Percentiles rank a stretch among this genome's conserved stretches.
These are phyloP conservation scores for Chaetomidium leptoderma DNA, from an alignment of 495 filamentous ascomycete species.

Conservation along the genomic window DNA sequence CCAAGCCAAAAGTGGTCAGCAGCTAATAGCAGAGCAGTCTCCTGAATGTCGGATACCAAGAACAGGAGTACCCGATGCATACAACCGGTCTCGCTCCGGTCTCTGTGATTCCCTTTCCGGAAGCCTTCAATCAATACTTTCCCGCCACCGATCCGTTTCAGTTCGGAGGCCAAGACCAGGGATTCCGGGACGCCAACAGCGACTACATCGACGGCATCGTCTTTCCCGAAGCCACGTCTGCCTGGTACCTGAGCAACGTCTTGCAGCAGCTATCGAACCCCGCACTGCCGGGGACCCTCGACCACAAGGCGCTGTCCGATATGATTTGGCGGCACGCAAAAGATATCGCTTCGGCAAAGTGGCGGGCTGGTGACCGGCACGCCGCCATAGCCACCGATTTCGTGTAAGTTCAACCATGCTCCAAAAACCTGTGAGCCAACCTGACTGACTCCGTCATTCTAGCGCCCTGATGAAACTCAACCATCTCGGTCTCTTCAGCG, in stretches of 20 bases:
- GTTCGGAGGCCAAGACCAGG: conserved; percentile 14
- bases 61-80: conserved; percentile 29
- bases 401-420: conserved; percentile 23
- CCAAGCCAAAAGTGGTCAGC: neutral
- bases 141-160: neutral
- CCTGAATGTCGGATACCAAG: conserved; percentile 27
- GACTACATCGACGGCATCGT: conserved; percentile 24
- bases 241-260: conserved; percentile 25
- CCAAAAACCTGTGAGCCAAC: neutral
- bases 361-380: conserved; percentile 20
- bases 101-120: conserved; percentile 26
- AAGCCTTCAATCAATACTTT: conserved; percentile 24
- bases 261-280: conserved; percentile 24
- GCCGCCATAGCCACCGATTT: conserved; percentile 29
- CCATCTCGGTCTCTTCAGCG: conserved; percentile 22
- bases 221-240: conserved; percentile 28
- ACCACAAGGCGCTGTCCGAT: conserved; percentile 19
- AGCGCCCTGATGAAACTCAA: conserved; percentile 32
- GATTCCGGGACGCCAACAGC: conserved; percentile 19
- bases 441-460: neutral
- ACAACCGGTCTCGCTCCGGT: conserved; percentile 16
- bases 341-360: conserved; percentile 10
- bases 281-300: neutral
- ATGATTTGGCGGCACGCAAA: conserved; percentile 20
- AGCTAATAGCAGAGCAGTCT: conserved; percentile 16